Percentiles rank a stretch among this genome's conserved stretches.
phyloP scores from a whole-genome alignment of 2,329 filamentous ascomycete species.

The Fusarium ramigenum region DNA sequence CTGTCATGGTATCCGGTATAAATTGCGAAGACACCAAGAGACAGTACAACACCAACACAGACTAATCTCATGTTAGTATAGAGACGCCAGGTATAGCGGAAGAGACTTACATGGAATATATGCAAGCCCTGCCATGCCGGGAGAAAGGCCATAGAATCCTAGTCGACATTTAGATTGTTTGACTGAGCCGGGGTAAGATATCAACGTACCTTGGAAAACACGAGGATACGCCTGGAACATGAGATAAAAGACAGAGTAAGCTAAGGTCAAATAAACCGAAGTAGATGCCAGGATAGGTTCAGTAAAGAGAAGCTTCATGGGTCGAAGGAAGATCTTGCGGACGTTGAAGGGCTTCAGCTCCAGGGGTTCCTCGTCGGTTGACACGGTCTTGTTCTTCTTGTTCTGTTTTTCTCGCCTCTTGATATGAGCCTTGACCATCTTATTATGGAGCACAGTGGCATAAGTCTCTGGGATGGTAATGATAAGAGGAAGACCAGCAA shows the following conservation, averaged over 20 bases:
- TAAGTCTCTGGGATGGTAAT: constrained; percentile 58
- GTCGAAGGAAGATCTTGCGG: constrained; percentile 59
- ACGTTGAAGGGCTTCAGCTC: constrained; percentile 49
- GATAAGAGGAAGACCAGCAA: constrained; percentile 44
- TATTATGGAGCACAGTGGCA: constrained; percentile 60
- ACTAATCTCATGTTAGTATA: constrained; percentile 32
- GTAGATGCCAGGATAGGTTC: constrained; percentile 62
- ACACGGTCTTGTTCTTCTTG: constrained; percentile 51
- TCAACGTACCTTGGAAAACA: constrained; percentile 51
- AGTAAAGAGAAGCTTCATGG: constrained; percentile 57
- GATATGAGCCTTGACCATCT: constrained; percentile 57
- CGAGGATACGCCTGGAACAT: constrained; percentile 62
- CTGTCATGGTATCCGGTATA: constrained; percentile 45
- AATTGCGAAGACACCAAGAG: constrained; percentile 36
- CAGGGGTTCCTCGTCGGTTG: constrained; percentile 51
- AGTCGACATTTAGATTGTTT: not conserved
- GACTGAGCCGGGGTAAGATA: not conserved
- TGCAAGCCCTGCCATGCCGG: constrained; percentile 57
- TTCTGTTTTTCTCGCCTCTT: constrained; percentile 56
- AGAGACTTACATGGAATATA: constrained; percentile 56
- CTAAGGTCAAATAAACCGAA: constrained; percentile 59
- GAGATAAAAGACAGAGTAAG: constrained; percentile 63
- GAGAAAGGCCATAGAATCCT: constrained; percentile 55
- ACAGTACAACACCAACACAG: constrained; percentile 35
- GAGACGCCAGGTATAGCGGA: not conserved